Evolutionary conservation across 2,329 filamentous ascomycete species (phyloP).

Genomic region (Trichoderma hamatum): DNA sequence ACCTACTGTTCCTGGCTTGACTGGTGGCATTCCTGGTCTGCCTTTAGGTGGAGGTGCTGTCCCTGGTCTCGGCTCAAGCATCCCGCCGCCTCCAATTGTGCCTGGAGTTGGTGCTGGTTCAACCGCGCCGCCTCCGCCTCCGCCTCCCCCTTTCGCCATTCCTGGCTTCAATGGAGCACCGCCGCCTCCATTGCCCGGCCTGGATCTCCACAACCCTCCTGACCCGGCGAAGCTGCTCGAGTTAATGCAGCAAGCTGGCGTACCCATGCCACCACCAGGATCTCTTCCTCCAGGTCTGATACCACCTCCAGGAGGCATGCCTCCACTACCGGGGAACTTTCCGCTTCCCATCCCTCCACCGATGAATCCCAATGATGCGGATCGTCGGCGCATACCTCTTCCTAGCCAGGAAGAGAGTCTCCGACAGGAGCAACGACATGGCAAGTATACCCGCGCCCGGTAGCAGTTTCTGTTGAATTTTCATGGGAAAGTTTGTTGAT

Average conservation of each 20-base stretch:
- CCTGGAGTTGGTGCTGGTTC: conserved; percentile 53
- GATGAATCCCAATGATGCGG: conserved; percentile 41
- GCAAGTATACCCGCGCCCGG: conserved; percentile 60
- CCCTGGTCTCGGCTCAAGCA: conserved; percentile 48
- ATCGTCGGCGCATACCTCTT: conserved; percentile 65
- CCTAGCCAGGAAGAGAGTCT: conserved; percentile 85
- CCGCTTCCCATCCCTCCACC: conserved; percentile 43
- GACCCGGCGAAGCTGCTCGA: conserved; percentile 64
- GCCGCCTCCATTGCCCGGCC: conserved; percentile 56
- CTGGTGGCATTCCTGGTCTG: conserved; percentile 55
- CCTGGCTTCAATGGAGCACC: conserved; percentile 52
- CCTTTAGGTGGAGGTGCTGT: conserved; percentile 47
- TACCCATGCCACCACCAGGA: conserved; percentile 61
- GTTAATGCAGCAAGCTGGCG: conserved; percentile 66
- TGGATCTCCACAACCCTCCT: conserved; percentile 63
- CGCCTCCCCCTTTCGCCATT: conserved; percentile 55
- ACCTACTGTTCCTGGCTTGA: conserved; percentile 43
- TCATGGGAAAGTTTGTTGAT: not conserved
- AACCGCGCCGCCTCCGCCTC: conserved; percentile 48
- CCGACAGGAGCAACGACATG: conserved; percentile 71
- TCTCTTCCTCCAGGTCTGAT: conserved; percentile 50
- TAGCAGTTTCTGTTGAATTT: conserved; percentile 37
- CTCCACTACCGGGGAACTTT: conserved; percentile 40
- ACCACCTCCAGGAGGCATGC: conserved; percentile 45
- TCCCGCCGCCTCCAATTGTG: conserved; percentile 50